Conservation (phyloP, 352 stramenopile genomes). For the Phytophthora uliginosa region DNA sequence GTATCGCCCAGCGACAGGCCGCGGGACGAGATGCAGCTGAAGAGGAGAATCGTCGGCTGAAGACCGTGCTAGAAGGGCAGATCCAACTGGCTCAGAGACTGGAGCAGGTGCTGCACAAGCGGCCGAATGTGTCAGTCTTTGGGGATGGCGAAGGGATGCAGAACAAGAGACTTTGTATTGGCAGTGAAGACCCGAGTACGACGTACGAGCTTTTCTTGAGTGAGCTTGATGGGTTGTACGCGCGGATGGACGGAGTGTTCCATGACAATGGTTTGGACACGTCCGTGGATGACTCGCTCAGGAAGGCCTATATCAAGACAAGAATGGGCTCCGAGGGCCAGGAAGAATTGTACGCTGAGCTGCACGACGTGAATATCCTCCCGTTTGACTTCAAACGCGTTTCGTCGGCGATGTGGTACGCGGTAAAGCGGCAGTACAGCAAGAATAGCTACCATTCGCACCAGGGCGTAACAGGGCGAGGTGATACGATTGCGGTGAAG, state of each 20-base stretch:
- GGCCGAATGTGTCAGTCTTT: conserved; percentile 51
- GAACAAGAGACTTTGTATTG: conserved; percentile 36
- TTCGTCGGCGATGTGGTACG: conserved; percentile 44
- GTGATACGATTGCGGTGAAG: conserved; percentile 57
- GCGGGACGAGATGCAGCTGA: conserved; percentile 42
- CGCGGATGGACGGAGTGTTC: conserved; percentile 52
- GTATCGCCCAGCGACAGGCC: conserved; percentile 59
- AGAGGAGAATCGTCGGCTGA: conserved; percentile 55
- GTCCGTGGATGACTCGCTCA: conserved; percentile 52
- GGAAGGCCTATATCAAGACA: conserved; percentile 51
- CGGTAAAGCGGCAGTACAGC: conserved; percentile 47
- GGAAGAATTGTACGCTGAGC: conserved; percentile 51
- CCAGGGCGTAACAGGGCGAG: conserved; percentile 19
- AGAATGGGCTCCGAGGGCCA: conserved; percentile 12
- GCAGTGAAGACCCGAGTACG: conserved; percentile 26
- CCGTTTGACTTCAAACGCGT: conserved; percentile 47
- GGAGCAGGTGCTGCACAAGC: conserved; percentile 62
- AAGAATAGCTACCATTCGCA: conserved; percentile 50
- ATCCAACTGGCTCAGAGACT: conserved; percentile 59
- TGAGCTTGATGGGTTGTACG: conserved; percentile 54
- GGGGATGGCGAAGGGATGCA: conserved; percentile 2
- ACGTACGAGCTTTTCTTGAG: conserved; percentile 50
- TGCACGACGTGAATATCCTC: conserved; percentile 54
- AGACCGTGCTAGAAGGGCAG: conserved; percentile 52
- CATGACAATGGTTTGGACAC: conserved; percentile 51